Percentiles rank a stretch among this genome's conserved stretches.
phyloP scores from a whole-genome alignment of 202 grass and related monocot genomes.

The Elaeis oleifera region DNA sequence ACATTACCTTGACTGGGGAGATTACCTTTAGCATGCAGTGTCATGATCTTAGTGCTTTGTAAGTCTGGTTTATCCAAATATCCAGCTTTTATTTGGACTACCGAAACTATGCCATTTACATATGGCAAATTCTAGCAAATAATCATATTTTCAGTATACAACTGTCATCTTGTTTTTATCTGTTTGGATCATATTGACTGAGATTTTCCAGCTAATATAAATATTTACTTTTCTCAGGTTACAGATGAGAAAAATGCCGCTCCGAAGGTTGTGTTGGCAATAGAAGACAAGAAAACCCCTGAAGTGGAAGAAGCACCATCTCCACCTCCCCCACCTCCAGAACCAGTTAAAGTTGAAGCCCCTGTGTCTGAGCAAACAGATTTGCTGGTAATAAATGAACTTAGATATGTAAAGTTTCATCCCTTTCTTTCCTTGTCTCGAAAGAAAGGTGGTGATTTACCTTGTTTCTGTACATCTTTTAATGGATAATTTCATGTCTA shows the following conservation, averaged over 20 bases:
- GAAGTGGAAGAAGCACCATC: constrained; percentile 46
- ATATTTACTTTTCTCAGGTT: constrained; percentile 19
- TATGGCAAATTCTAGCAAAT: too few relatives aligned
- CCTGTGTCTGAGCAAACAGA: constrained; percentile 36
- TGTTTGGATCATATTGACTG: constrained; percentile 6
- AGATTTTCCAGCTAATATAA: constrained; percentile 9
- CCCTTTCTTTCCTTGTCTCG: too few relatives aligned
- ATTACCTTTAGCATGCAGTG: too few relatives aligned
- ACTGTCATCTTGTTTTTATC: neutral
- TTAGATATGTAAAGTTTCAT: too few relatives aligned
- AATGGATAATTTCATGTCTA: neutral
- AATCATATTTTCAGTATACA: neutral
- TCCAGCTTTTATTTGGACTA: too few relatives aligned
- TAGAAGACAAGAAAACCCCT: constrained; percentile 59
- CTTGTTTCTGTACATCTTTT: neutral
- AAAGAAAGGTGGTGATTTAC: too few relatives aligned
- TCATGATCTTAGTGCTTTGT: too few relatives aligned
- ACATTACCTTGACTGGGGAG: too few relatives aligned
- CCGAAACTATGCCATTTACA: too few relatives aligned
- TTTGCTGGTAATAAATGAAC: constrained; percentile 52
- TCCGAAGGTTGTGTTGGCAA: constrained; percentile 43
- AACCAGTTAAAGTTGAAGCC: constrained; percentile 43
- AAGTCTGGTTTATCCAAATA: too few relatives aligned
- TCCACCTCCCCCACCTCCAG: constrained; percentile 39
- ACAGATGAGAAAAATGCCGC: constrained; percentile 26